Evolutionary conservation across 2,329 filamentous ascomycete species (phyloP), one percentile per base, ranked within the genome.

Genomic region (Phialemonium atrogriseum): DNA sequence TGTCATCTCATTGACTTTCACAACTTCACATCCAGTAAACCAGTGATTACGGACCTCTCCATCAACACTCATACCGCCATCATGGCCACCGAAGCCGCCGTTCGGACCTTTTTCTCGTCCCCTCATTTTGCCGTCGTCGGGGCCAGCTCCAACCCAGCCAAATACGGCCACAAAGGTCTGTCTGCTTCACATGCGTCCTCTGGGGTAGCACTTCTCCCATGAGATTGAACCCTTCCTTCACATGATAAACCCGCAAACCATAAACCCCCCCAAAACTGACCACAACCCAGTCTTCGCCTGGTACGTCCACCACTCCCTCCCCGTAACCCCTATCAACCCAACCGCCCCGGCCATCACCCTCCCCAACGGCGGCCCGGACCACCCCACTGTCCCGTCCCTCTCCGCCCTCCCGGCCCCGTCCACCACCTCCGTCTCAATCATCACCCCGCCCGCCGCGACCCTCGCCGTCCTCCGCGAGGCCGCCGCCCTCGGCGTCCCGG

Each of bases 161-260:
- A 94, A 57, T 95, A 83, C 51, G 89, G 91, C 15, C 82, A 94
- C 58, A 88, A 86, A 65, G 78, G 87, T 88, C 57, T 36, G 63
- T 50, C 16, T 18, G 15, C 26, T 5, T 19, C 30, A 13, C 16
- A 9, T n/a, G 23, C n/a, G 20, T 17, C 18, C 25, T 26, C 31
- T 20, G 15, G 19, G 12, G 14, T 23, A 7, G 5, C 22, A 15
- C 16, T 24, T 16, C 34, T 16, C 31, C 15, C 12, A 23, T n/a
- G 3, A 7, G 17, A 26, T 33, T 7, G n/a, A n/a, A n/a, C n/a
- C n/a, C n/a, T n/a, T n/a, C n/a, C n/a, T n/a, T n/a, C n/a, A n/a
- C n/a, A n/a, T n/a, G n/a, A n/a, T n/a, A n/a, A n/a, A n/a, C n/a
- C n/a, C n/a, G n/a, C 7, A 19, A 10, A n/a, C 24, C 16, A 28